phyloP scores from a whole-genome alignment of 768 basidiomycete species.

The Leccinellum albellum region DNA sequence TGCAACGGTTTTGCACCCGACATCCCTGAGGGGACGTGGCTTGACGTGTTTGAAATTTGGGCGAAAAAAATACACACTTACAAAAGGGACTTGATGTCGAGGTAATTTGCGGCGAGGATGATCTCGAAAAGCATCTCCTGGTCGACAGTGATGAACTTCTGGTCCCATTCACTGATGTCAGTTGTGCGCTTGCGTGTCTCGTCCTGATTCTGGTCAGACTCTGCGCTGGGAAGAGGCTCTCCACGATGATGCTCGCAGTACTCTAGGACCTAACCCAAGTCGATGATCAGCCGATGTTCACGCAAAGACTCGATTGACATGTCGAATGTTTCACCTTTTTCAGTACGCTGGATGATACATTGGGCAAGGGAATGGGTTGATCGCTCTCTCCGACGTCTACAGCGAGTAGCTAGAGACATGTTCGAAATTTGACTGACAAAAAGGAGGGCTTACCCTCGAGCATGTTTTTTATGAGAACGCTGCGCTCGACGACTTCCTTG shows the following conservation, averaged over 20 bases:
- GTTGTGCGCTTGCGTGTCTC: conserved; percentile 98
- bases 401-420: neutral
- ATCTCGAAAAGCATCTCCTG: conserved; percentile 99
- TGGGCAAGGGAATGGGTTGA: conserved; percentile 91
- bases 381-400: conserved; percentile 92
- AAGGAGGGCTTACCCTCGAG: conserved; percentile 71
- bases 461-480: conserved; percentile 99
- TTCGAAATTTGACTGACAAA: neutral
- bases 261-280: conserved; percentile 75
- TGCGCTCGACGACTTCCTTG: conserved; percentile 91
- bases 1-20: conserved; percentile 97
- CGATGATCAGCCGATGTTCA: conserved; percentile 1
- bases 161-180: conserved; percentile 98
- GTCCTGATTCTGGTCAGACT: conserved; percentile 78
- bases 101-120: conserved; percentile 98
- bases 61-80: conserved; percentile 38
- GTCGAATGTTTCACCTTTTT: conserved; percentile 65
- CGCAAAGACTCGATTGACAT: neutral
- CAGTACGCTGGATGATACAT: conserved; percentile 87
- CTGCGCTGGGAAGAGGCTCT: conserved; percentile 89
- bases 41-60: neutral
- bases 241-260: conserved; percentile 99
- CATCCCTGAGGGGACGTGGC: conserved; percentile 62
- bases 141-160: conserved; percentile 97
- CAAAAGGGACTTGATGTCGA: conserved; percentile 98